These are phyloP conservation scores for Salmacisia buchloeana DNA, from an alignment of 1,284 basidiomycete species.

Conservation along the genomic window DNA sequence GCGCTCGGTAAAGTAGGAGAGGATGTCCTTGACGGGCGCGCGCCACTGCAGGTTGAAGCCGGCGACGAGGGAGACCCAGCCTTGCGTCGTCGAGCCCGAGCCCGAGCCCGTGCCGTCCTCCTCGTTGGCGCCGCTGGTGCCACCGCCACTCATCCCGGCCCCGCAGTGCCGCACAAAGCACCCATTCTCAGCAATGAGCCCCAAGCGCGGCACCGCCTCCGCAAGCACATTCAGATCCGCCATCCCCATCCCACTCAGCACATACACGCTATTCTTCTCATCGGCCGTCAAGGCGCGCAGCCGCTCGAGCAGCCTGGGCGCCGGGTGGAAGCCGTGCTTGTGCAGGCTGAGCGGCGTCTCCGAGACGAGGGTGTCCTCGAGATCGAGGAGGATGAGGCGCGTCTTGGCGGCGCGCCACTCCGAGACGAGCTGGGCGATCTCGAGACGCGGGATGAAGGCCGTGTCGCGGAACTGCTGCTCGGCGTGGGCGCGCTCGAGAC, in stretches of 20 bases:
- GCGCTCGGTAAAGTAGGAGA: constrained; percentile 71
- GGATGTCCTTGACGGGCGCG: constrained; percentile 68
- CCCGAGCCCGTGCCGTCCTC: too few relatives aligned
- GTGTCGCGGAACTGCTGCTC: constrained; percentile 40
- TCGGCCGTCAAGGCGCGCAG: constrained; percentile 64
- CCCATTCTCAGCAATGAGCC: constrained; percentile 81
- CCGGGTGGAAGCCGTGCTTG: constrained; percentile 55
- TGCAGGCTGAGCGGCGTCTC: constrained; percentile 40
- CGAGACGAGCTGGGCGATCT: constrained; percentile 47
- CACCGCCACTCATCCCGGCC: too few relatives aligned
- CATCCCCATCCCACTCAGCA: constrained; percentile 69
- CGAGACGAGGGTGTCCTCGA: constrained; percentile 70
- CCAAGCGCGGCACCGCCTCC: constrained; percentile 62
- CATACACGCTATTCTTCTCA: constrained; percentile 69
- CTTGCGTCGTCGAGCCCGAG: too few relatives aligned
- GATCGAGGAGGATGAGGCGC: constrained; percentile 68
- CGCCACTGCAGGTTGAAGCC: constrained; percentile 76
- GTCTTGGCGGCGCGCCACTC: constrained; percentile 55
- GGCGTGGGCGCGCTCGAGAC: constrained; percentile 43
- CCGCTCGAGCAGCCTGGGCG: constrained; percentile 59
- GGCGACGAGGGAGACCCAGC: constrained; percentile 72
- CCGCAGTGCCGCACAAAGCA: constrained; percentile 67
- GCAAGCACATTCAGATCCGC: constrained; percentile 64
- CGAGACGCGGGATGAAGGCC: constrained; percentile 43
- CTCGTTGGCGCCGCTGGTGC: too few relatives aligned